Base-by-base conservation (phyloP, 202 grass and related monocot species). In the Hordeum pubiflorum region DNA sequence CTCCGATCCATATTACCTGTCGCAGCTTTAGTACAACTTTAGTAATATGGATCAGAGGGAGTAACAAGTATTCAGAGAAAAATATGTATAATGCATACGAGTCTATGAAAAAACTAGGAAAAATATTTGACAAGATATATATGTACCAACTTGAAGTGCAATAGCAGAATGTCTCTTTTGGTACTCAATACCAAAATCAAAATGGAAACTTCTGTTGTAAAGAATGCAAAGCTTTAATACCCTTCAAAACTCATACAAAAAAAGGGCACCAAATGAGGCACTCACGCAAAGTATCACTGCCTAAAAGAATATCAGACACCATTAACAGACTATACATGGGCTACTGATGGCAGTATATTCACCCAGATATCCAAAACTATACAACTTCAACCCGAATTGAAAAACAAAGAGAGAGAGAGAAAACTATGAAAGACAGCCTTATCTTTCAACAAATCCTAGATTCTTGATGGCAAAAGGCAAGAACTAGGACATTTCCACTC, bases 301-400 rank as follows among this genome's bases (percentile, higher is more conserved):
- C 65, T 61, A 69, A 71, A 77, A 71, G 54, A 61, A 37, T 11
- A 76, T 31, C 38, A 63, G 12, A 4, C 18, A 69, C 58, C 59
- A 7, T 70, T 70, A 60, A 69, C 63, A 48, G 18, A 69, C 46
- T 78, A 33, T 40, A 76, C 72, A 76, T 11, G 61, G 39, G 36
- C 23, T 36, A 68, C 10, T 36, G 54, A 9, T 78, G 15, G 55
- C 14, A 38, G 68, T 17, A 63, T 85, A 79, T 85, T 71, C 63
- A 83, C 56, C 64, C 20, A 71, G 69, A 84, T 79, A 79, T 63
- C 72, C 29, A 79, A 31, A 85, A 52, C 58, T 85, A 61, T 70
- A 76, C 14, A 72, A 60, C 37, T 71, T 69, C 79, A 34, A 59
- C 3, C 14, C 31, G 40, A 68, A 24, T 18, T 76, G 15, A 20